phyloP scores from a whole-genome alignment of 257 asterid genomes.

The Fraxinus cuspidata region DNA sequence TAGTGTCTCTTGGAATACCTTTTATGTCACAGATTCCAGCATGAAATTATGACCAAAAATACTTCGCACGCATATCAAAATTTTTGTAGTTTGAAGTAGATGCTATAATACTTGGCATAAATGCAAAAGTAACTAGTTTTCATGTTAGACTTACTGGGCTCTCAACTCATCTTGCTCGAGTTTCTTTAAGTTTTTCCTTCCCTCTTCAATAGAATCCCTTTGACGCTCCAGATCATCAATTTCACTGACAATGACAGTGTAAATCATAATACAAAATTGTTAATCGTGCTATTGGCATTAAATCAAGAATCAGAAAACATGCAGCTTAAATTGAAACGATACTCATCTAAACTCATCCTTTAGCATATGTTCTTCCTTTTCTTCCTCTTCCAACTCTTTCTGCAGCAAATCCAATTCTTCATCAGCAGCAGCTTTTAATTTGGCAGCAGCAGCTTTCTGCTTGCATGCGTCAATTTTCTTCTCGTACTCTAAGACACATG shows the following conservation, averaged over 20 bases:
- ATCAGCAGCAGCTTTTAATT: conserved; percentile 51
- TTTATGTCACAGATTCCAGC: not conserved
- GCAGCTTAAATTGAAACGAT: conserved; percentile 5
- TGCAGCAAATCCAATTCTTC: conserved; percentile 55
- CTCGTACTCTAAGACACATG: conserved; percentile 47
- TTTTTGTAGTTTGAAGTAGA: not conserved
- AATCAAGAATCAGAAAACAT: conserved; percentile 17
- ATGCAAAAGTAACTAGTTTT: conserved; percentile 13
- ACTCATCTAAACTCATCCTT: conserved; percentile 88
- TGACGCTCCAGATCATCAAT: conserved; percentile 56
- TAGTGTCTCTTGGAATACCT: not conserved
- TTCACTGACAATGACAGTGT: conserved; percentile 59
- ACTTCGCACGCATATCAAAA: not conserved
- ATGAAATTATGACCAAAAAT: not conserved
- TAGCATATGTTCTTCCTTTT: conserved; percentile 47
- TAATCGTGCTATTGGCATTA: conserved; percentile 23
- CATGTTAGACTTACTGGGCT: conserved; percentile 62
- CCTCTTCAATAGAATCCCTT: conserved; percentile 55
- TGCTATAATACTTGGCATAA: not conserved
- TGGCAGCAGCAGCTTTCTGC: conserved; percentile 53
- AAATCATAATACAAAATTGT: conserved; percentile 24
- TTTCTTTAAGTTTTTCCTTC: conserved; percentile 50
- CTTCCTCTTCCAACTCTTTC: conserved; percentile 62
- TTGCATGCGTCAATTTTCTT: conserved; percentile 64
- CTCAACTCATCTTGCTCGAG: conserved; percentile 54